These are phyloP conservation scores for Gossypium sturtianum DNA, from an alignment of 345 rosid genomes.

Conservation along the genomic window DNA sequence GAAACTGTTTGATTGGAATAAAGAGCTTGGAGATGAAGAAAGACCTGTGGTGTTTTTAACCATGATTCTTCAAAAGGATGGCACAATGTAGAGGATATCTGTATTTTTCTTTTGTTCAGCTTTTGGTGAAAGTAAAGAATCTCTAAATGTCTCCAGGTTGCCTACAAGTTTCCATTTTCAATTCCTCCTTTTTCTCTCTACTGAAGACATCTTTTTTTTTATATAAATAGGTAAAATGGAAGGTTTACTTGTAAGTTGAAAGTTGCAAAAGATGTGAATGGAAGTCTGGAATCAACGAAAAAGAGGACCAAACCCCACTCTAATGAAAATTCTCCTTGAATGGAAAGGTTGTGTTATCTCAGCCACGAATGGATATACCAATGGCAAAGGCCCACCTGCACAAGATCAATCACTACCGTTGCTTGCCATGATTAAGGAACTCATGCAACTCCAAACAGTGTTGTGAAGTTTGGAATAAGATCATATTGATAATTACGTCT, in stretches of 20 bases:
- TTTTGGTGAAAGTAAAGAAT: slow-evolving; percentile 35
- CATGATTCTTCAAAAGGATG: background rate
- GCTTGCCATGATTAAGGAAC: background rate
- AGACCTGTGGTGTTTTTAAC: background rate
- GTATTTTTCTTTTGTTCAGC: slow-evolving; percentile 13
- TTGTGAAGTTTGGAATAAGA: too few relatives aligned
- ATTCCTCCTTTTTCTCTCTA: background rate
- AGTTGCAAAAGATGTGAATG: background rate
- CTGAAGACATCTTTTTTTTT: background rate
- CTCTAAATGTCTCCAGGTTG: background rate
- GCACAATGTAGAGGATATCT: background rate
- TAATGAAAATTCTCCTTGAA: background rate
- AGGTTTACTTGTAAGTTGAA: too few relatives aligned
- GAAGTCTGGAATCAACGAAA: background rate
- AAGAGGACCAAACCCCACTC: background rate
- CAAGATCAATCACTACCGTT: background rate
- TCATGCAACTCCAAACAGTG: background rate
- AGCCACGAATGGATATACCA: background rate
- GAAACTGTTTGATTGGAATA: slow-evolving; percentile 7
- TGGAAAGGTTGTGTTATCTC: background rate
- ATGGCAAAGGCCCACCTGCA: background rate
- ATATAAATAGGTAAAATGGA: too few relatives aligned
- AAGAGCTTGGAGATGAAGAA: slow-evolving; percentile 4
- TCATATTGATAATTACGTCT: too few relatives aligned
- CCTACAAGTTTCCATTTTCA: background rate